Evolutionary conservation across 176 grass and related monocot genomes (phyloP), one percentile per base, ranked within the genome.

Genomic region (Avena sativa): DNA sequence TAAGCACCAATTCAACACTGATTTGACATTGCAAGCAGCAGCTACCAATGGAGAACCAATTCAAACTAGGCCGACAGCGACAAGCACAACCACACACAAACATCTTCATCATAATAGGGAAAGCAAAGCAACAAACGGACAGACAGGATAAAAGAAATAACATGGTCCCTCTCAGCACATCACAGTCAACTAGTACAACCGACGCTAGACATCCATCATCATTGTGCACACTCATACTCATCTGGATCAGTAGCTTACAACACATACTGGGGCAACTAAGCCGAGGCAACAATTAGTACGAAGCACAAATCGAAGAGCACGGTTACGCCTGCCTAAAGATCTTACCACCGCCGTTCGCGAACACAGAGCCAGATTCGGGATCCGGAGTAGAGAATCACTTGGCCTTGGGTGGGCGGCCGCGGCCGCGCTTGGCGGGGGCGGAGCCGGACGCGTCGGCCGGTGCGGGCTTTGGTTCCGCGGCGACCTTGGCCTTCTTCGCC

Each of bases 331-430:
- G 52, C 55, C 75, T 21, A 79, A 50, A 50, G 34, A 55, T 43
- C 60, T 82, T 71, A 59, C 84, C 79, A 28, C 49, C 43, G 46
- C 40, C 40, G 40, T 43, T 50, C 50, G 23, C 64, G 40, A 69
- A 72, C 79, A 12, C 40, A 30, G 19, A 65, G 12, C 82, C 30
- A 32, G 79, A 84, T 76, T 40, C 66, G 71, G 38, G 13, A 82
- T 49, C 19, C 10, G 43, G 14, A 4, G 44, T 40, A 1, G 3
- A 46, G 21, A 15, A 43, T 38, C 30, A 36, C 85, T 80, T 90
- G 50, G 78, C 88, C 87, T 98, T 98, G 50, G 91, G 87, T 3
- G 95, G 95, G 38, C 93, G 79, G 12, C 95, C 95, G 6, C 95
- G 88, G 11, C 93, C 95, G 4, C 90, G 92, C 88, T 98, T 98